Evolutionary conservation across 1,139 yeast species (phyloP).

Genomic region (Nakaseomyces uthaithaninus): DNA sequence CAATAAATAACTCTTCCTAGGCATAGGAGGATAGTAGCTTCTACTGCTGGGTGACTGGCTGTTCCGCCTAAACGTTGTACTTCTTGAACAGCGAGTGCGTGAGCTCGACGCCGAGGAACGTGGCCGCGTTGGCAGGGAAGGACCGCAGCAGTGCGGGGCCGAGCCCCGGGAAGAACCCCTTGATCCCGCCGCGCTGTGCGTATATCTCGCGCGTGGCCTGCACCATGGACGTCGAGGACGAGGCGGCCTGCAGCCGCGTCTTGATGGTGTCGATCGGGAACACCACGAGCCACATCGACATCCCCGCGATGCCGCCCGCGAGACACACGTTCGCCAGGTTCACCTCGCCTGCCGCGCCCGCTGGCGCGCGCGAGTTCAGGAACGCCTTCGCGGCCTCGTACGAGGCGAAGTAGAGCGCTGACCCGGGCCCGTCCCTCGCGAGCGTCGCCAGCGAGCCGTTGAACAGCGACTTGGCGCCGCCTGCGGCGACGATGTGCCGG

Average conservation of each 20-base stretch:
- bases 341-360: conserved; percentile 39
- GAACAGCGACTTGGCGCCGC: conserved; percentile 78
- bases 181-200: conserved; percentile 65
- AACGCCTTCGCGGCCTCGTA: conserved; percentile 71
- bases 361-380: conserved; percentile 38
- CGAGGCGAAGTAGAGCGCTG: conserved; percentile 94
- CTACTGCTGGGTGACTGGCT: neutral
- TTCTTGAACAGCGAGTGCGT: conserved; percentile 61
- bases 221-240: conserved; percentile 51
- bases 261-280: conserved; percentile 96
- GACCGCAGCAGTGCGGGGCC: conserved; percentile 93
- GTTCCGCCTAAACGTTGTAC: conserved; percentile 15
- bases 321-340: conserved; percentile 69
- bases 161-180: conserved; percentile 94
- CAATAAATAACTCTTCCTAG: neutral
- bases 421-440: conserved; percentile 97
- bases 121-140: conserved; percentile 98
- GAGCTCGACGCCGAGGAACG: conserved; percentile 89
- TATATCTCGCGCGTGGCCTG: conserved; percentile 57
- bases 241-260: conserved; percentile 72
- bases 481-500: conserved; percentile 55
- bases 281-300: conserved; percentile 92
- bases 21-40: neutral
- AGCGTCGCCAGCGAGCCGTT: conserved; percentile 88
- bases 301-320: conserved; percentile 95